phyloP scores from a whole-genome alignment of 2,329 filamentous ascomycete genomes.

The Podosphaera xanthii region DNA sequence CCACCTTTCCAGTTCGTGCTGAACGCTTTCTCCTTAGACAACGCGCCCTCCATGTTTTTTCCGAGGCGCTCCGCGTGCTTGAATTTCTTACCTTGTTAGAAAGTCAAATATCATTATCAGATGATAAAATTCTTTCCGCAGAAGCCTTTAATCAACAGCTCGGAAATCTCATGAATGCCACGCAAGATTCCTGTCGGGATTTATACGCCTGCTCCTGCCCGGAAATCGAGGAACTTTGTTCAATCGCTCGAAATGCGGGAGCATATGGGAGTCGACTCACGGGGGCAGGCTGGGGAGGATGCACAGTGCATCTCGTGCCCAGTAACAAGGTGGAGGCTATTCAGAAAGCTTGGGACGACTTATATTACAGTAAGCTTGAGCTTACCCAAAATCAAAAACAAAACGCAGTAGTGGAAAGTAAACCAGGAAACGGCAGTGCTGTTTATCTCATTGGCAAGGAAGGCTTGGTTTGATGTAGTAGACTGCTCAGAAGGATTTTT shows the following conservation, averaged over 20 bases:
- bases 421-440: slow-evolving; percentile 54
- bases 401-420: slow-evolving; percentile 69
- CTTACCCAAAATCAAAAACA: slow-evolving; percentile 48
- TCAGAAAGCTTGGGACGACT: slow-evolving; percentile 49
- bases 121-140: slow-evolving; percentile 22
- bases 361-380: slow-evolving; percentile 54
- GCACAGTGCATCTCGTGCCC: slow-evolving; percentile 79
- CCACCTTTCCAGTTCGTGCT: slow-evolving; percentile 71
- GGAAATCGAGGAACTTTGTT: slow-evolving; percentile 76
- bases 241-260: slow-evolving; percentile 54
- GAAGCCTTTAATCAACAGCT: slow-evolving; percentile 40
- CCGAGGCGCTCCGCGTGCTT: slow-evolving; percentile 67
- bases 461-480: neutral
- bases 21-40: slow-evolving; percentile 73
- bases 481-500: neutral
- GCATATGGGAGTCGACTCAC: slow-evolving; percentile 71
- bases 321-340: slow-evolving; percentile 61
- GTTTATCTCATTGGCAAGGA: slow-evolving; percentile 21
- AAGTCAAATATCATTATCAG: slow-evolving; percentile 18
- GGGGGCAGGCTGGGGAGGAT: slow-evolving; percentile 91
- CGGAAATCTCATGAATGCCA: slow-evolving; percentile 69
- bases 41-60: slow-evolving; percentile 75
- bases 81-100: slow-evolving; percentile 63
- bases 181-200: slow-evolving; percentile 68
- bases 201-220: slow-evolving; percentile 80